Evolutionary conservation across 441 rosid genomes (phyloP).

Genomic region (Adansonia gregorii): DNA sequence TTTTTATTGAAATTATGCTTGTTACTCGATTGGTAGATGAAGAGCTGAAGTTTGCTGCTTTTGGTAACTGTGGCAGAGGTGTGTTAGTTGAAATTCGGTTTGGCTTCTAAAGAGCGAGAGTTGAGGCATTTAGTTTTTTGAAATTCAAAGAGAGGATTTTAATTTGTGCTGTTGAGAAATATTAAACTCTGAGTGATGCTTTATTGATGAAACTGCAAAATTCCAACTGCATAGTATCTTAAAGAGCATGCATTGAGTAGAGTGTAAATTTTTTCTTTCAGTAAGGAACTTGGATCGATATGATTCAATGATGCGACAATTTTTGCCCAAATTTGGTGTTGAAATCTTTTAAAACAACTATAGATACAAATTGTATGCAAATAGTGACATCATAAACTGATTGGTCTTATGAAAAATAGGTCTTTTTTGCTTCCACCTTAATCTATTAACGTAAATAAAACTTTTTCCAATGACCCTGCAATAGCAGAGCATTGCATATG

Average conservation of each 20-base stretch:
- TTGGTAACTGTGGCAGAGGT: not conserved
- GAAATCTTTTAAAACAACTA: not conserved
- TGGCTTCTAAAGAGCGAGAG: slow-evolving; percentile 23
- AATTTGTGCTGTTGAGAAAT: not conserved
- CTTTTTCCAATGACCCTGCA: not conserved
- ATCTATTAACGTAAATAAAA: not conserved
- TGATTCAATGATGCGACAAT: not conserved
- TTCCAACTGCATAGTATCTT: not conserved
- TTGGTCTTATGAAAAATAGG: not conserved
- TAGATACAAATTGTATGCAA: not conserved
- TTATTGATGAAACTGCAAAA: not conserved
- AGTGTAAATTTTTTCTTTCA: not conserved
- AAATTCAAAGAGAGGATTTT: slow-evolving; percentile 17
- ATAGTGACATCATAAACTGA: not conserved
- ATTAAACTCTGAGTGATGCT: slow-evolving; percentile 3
- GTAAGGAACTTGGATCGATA: not conserved
- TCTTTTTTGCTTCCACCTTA: not conserved
- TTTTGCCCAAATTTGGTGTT: not conserved
- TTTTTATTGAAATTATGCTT: not conserved
- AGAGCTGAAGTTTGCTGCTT: slow-evolving; percentile 15
- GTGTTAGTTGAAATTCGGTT: not conserved
- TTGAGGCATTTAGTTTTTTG: slow-evolving; percentile 29
- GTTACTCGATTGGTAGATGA: not conserved
- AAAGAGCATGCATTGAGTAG: not conserved
- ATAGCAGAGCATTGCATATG: not conserved